Evolutionary conservation across 352 stramenopile species (phyloP).

Genomic region (Pythium chondricola): DNA sequence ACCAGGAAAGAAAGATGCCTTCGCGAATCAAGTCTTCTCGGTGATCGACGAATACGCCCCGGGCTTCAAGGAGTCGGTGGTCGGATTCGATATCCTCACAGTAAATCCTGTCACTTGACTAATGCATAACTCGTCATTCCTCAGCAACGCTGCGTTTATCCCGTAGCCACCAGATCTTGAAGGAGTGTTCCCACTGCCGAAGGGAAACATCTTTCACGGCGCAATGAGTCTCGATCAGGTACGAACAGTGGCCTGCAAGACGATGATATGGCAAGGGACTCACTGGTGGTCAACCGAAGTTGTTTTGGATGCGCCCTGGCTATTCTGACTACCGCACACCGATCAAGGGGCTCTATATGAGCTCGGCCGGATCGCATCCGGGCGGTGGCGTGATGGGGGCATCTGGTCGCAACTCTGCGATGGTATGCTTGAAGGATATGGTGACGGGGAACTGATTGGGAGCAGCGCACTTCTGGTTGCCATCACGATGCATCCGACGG

Average conservation of each 20-base stretch:
- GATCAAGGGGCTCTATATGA: slow-evolving; percentile 79
- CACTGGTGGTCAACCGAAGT: no score
- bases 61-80: slow-evolving; percentile 77
- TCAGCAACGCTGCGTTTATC: neutral
- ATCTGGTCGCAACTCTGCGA: slow-evolving; percentile 77
- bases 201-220: slow-evolving; percentile 89
- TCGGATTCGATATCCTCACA: slow-evolving; percentile 85
- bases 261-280: no score
- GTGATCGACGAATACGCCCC: slow-evolving; percentile 85
- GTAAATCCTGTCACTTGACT: no score
- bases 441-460: no score
- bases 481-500: neutral
- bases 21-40: slow-evolving; percentile 79
- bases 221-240: slow-evolving; percentile 87
- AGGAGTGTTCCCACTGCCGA: slow-evolving; percentile 78
- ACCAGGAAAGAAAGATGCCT: slow-evolving; percentile 68
- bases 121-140: no score
- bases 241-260: no score
- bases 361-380: slow-evolving; percentile 79
- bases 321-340: slow-evolving; percentile 83
- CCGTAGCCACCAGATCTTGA: slow-evolving; percentile 80
- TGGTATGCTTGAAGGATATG: slow-evolving; percentile 68
- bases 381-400: slow-evolving; percentile 90
- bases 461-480: slow-evolving; percentile 1
- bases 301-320: slow-evolving; percentile 82